Evolutionary conservation across 495 filamentous ascomycete genomes (phyloP), one percentile per base, ranked within the genome.

Genomic region (Aspergillus biplanus): DNA sequence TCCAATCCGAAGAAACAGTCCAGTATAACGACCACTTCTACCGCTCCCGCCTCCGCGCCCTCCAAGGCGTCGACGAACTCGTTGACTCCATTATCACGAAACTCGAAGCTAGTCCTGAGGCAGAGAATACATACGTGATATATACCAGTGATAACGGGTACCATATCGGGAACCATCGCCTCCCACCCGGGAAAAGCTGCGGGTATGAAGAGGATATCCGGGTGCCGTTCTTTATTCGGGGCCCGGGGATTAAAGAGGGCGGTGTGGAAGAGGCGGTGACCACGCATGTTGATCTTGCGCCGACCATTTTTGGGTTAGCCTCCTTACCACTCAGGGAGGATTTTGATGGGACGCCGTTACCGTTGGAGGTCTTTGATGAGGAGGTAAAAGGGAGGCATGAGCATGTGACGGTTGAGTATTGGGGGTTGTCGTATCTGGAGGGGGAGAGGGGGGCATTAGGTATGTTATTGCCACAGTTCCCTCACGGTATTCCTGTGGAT

Each of bases 101-200:
- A 0, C 72, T 92, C 0, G 80, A 84, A 13, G 67, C 75, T 3
- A 71, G 80, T 31, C 79, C 73, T 15, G 64, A 88, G 34, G 70
- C 90, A 7, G 86, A 90, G 11, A 85, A 90, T 63, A 92, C 89
- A 0, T 91, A 86, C 61, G 81, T 92, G 50, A 80, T 92, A 55
- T 91, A 89, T 69, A 88, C 88, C 1, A 87, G 85, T 0, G 90
- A 92, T 65, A 92, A 92, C 64, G 89, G 90, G 0, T 92, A 87
- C 70, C 88, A 91, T 64, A 89, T 92, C 56, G 85, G 88, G 31
- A 89, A 92, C 64, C 89, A 92, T 68, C 82, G 90, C 6, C 66
- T 91, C 34, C 85, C 86, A 11, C 88, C 89, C 2, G 90, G 89
- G 3, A 92, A 92, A 73, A 81, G 85, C 35, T 88, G 85, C 58